These are phyloP conservation scores for Polygonum aviculare DNA, from an alignment of 148 eudicot species.

Conservation along the genomic window DNA sequence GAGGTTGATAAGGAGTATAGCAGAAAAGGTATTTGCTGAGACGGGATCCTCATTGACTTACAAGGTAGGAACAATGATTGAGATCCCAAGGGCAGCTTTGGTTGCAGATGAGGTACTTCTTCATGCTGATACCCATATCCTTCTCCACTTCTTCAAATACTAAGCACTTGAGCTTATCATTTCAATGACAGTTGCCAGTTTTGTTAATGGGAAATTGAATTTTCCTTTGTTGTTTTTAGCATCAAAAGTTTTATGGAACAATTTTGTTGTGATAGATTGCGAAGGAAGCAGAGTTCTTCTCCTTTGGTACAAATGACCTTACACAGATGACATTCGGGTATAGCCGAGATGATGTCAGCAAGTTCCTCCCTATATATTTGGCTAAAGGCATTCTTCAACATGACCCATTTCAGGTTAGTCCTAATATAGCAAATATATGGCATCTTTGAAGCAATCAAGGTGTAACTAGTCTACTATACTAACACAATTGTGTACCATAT, in stretches of 20 bases:
- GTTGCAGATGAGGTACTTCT: slow-evolving; percentile 89
- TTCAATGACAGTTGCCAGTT: background rate
- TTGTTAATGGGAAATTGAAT: background rate
- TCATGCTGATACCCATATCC: background rate
- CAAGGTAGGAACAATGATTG: slow-evolving; percentile 98
- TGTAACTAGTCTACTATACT: background rate
- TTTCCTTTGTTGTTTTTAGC: background rate
- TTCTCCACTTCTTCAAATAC: background rate
- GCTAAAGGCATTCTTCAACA: slow-evolving; percentile 84
- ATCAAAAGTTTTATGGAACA: background rate
- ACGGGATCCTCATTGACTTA: slow-evolving; percentile 56
- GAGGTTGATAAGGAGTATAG: slow-evolving; percentile 53
- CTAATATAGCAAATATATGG: background rate
- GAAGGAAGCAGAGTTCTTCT: slow-evolving; percentile 92
- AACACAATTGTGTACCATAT: background rate
- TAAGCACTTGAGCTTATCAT: background rate
- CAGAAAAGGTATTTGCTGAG: slow-evolving; percentile 73
- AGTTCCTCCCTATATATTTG: slow-evolving; percentile 84
- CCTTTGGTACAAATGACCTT: slow-evolving; percentile 96
- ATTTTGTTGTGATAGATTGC: slow-evolving; percentile 53
- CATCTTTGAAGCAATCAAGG: background rate
- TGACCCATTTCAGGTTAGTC: slow-evolving; percentile 87
- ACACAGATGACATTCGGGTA: slow-evolving; percentile 99
- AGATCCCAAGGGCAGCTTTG: slow-evolving; percentile 93
- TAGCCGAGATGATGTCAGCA: slow-evolving; percentile 98